Evolutionary conservation across 2,329 filamentous ascomycete genomes (phyloP).

Genomic region (Penicillium janthinellum): DNA sequence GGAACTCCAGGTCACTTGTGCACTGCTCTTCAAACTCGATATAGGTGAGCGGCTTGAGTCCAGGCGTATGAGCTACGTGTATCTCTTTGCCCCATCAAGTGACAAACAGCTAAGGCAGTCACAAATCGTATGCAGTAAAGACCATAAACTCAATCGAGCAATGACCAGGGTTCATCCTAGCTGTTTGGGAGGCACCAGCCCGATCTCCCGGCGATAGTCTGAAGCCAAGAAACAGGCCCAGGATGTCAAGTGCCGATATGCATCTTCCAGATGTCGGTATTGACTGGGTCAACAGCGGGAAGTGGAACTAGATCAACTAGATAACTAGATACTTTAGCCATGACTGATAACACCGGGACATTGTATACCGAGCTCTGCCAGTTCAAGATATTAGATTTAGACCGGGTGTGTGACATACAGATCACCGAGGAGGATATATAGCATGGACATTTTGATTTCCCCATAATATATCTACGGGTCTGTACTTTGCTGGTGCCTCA

Average conservation of each 20-base stretch:
- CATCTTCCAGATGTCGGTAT: not conserved
- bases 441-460: not conserved
- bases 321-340: not conserved
- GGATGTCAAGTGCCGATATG: not conserved
- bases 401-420: conserved; percentile 6
- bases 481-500: not conserved
- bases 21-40: not conserved
- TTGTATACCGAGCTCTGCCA: not conserved
- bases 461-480: not conserved
- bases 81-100: not conserved
- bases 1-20: not conserved
- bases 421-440: conserved; percentile 1
- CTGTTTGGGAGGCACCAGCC: not conserved
- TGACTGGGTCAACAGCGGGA: not conserved
- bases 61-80: not conserved
- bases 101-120: not conserved
- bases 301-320: not conserved
- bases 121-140: not conserved
- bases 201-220: not conserved
- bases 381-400: not conserved
- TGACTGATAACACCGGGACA: not conserved
- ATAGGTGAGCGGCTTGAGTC: not conserved
- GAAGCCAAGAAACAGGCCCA: not conserved
- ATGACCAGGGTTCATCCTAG: not conserved
- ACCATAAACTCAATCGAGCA: not conserved